A percentile compares a stretch with the other conserved stretches of the same genome.
Conservation (phyloP, 2,329 filamentous ascomycete species). For the Ceratocystis albifundus region DNA sequence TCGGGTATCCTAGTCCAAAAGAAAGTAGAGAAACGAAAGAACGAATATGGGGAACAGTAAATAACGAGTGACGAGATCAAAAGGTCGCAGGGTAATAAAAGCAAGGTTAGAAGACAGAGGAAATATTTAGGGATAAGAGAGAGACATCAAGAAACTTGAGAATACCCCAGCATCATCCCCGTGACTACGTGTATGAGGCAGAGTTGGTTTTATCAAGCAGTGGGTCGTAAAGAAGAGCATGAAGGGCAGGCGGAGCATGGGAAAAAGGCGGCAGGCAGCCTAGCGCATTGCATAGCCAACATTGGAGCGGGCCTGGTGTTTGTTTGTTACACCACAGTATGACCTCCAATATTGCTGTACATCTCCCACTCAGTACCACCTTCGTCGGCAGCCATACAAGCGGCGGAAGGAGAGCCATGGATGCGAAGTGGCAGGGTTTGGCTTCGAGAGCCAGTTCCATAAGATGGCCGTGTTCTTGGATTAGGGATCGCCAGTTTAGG, state of each 20-base stretch:
- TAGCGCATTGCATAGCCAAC: too few relatives aligned
- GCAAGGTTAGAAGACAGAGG: constrained; percentile 9
- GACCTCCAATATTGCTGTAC: constrained; percentile 37
- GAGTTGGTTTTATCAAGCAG: neutral
- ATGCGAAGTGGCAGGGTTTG: constrained; percentile 14
- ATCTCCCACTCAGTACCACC: constrained; percentile 36
- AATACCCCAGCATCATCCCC: constrained; percentile 11
- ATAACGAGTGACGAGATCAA: constrained; percentile 11
- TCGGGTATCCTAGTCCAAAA: constrained; percentile 19
- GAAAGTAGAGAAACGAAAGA: constrained; percentile 9
- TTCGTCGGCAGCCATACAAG: constrained; percentile 24
- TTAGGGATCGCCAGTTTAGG: neutral
- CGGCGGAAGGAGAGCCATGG: neutral
- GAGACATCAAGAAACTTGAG: constrained; percentile 4
- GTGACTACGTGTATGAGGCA: constrained; percentile 23
- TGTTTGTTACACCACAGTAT: constrained; percentile 15
- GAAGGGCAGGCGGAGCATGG: too few relatives aligned
- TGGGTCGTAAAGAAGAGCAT: neutral
- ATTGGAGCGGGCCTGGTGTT: too few relatives aligned
- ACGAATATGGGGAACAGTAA: constrained; percentile 4
- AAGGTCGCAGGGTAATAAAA: neutral
- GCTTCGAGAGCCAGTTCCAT: constrained; percentile 4
- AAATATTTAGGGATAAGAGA: neutral
- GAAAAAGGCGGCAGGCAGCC: too few relatives aligned
- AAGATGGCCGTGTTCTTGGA: constrained; percentile 9